Evolutionary conservation across 306 rosid species (phyloP).

Genomic region (Comarum palustre): DNA sequence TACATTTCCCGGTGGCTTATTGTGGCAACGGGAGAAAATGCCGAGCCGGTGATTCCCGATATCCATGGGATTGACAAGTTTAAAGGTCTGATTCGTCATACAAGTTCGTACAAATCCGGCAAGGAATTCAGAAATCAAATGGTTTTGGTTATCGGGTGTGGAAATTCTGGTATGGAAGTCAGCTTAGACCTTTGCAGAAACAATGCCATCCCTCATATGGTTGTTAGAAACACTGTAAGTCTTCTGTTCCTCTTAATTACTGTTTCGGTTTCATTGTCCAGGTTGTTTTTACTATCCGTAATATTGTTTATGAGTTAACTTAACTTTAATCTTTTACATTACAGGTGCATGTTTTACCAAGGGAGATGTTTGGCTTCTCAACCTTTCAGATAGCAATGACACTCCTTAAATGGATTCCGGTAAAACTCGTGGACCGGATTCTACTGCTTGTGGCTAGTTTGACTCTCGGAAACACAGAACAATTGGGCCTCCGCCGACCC

Average conservation of each 20-base stretch:
- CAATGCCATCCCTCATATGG: conserved; percentile 76
- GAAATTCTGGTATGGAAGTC: conserved; percentile 99
- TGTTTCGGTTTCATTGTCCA: neutral
- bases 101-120: conserved; percentile 65
- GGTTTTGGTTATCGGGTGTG: conserved; percentile 87
- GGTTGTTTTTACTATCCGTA: neutral
- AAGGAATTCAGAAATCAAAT: conserved; percentile 41
- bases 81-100: conserved; percentile 47
- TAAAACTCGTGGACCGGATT: conserved; percentile 66
- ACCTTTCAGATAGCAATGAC: conserved; percentile 79
- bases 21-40: conserved; percentile 91
- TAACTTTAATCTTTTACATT: neutral
- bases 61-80: conserved; percentile 60
- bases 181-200: conserved; percentile 83
- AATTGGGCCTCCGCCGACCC: conserved; percentile 76
- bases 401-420: conserved; percentile 64
- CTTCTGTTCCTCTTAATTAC: neutral
- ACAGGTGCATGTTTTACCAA: conserved; percentile 87
- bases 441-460: conserved; percentile 45
- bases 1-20: conserved; percentile 70
- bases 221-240: conserved; percentile 79
- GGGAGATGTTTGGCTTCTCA: conserved; percentile 82
- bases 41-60: conserved; percentile 65
- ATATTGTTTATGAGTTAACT: neutral
- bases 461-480: conserved; percentile 64